Evolutionary conservation across 2,329 filamentous ascomycete genomes (phyloP), one percentile per base, ranked within the genome.

Genomic region (Colletotrichum tropicicola): DNA sequence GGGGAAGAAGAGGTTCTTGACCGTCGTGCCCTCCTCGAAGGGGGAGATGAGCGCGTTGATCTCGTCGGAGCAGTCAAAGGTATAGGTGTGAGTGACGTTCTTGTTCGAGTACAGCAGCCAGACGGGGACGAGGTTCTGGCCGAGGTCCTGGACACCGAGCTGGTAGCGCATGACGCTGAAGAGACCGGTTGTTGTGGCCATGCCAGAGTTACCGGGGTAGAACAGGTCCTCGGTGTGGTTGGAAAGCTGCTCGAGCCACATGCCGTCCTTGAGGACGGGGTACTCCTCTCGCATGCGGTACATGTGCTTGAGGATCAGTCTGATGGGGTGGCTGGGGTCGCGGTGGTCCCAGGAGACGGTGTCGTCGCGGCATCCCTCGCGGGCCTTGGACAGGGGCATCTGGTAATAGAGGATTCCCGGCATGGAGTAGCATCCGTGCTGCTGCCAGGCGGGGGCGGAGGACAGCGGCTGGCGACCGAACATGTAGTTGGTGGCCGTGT

Each of bases 381-480:
- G 75, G 2, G 85, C 83, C 64, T 80, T 79, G 39, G 86, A 83
- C 27, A 88, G 76, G 0, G 87, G 88, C 78, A 87, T 87, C 9
- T 88, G 71, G 69, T 80, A 85, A 70, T 89, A 88, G 66, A 89
- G 86, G 3, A 80, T 81, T 19, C 83, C 84, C 17, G 81, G 79
- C 7, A 89, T 78, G 15, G 78, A 77, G 74, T 90, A 90, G 71
- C 89, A 91, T 5, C 89, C 89, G 69, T 91, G 89, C 44, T 83
- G 81, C 68, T 89, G 85, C 88, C 89, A 91, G 4, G 88, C 88
- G 3, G 83, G 83, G 2, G 86, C 80, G 3, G 87, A 83, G 7
- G 85, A 83, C 83, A 91, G 88, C 2, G 89, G 77, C 70, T 88
- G 85, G 68, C 89, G 84, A 19, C 89, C 89, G 71, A 87, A 91